A percentile compares a stretch with the other conserved stretches of the same genome.
These are phyloP conservation scores for Juncus inflexus DNA, from an alignment of 176 grass and related monocot genomes.

Conservation along the genomic window DNA sequence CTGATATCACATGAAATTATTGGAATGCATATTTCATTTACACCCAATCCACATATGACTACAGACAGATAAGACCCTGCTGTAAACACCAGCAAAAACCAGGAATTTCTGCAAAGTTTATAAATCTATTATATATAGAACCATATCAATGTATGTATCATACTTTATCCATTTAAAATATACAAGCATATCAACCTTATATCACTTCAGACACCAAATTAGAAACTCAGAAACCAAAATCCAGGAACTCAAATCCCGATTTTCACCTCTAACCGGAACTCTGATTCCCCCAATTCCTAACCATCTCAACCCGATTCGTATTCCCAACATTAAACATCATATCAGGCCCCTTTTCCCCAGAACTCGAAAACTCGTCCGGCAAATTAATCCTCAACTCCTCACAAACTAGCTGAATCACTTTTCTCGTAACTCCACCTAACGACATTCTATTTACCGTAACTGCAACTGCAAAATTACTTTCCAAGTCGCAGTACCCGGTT, in stretches of 20 bases:
- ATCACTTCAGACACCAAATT: no score
- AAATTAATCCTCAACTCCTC: conserved; percentile 65
- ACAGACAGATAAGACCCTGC: no score
- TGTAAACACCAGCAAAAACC: no score
- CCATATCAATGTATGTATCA: no score
- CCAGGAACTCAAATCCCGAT: not conserved
- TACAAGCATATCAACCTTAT: no score
- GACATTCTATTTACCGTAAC: conserved; percentile 91
- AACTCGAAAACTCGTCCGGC: conserved; percentile 68
- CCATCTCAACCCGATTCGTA: not conserved
- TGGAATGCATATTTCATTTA: no score
- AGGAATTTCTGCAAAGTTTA: no score
- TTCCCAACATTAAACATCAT: conserved; percentile 54
- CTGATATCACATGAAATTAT: no score
- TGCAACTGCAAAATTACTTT: conserved; percentile 69
- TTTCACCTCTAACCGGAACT: no score
- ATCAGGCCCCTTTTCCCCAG: conserved; percentile 82
- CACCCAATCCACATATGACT: no score
- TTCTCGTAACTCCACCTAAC: conserved; percentile 59
- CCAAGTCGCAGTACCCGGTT: conserved; percentile 60
- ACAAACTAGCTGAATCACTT: conserved; percentile 62
- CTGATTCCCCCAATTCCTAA: not conserved
- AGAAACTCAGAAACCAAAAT: not conserved
- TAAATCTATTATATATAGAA: no score
- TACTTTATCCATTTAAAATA: no score